Percentiles rank a stretch among this genome's conserved stretches.
phyloP scores from a whole-genome alignment of 306 rosid genomes.

The Trichosanthes truncata region DNA sequence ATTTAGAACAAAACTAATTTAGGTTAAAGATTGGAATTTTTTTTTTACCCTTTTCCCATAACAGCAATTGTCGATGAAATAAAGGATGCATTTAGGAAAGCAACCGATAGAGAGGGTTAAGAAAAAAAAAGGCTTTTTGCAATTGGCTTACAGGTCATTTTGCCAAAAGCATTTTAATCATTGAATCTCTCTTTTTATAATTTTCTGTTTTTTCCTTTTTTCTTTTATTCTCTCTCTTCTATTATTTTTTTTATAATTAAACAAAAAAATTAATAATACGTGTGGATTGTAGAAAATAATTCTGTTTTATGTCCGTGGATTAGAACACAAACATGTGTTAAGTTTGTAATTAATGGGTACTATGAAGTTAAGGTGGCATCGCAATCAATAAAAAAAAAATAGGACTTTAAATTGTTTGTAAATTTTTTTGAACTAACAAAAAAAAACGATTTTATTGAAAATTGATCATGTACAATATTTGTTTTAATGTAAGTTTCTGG shows the following conservation, averaged over 20 bases:
- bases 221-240: not conserved
- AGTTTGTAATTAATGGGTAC: not conserved
- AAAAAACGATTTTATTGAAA: no score
- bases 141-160: constrained; percentile 2
- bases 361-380: not conserved
- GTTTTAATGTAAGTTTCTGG: no score
- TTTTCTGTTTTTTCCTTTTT: not conserved
- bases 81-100: not conserved
- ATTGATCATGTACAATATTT: no score
- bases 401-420: not conserved
- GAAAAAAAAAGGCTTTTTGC: not conserved
- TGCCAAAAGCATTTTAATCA: not conserved
- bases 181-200: not conserved
- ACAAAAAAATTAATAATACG: no score
- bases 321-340: not conserved
- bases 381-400: not conserved
- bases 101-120: not conserved
- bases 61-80: not conserved
- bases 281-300: no score
- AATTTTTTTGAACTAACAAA: no score
- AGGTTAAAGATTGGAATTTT: no score
- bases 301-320: not conserved
- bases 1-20: no score
- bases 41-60: no score
- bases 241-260: no score